Evolutionary conservation across 139 green algal genomes (phyloP).

Genomic region (Limnomonas spitsbergensis): DNA sequence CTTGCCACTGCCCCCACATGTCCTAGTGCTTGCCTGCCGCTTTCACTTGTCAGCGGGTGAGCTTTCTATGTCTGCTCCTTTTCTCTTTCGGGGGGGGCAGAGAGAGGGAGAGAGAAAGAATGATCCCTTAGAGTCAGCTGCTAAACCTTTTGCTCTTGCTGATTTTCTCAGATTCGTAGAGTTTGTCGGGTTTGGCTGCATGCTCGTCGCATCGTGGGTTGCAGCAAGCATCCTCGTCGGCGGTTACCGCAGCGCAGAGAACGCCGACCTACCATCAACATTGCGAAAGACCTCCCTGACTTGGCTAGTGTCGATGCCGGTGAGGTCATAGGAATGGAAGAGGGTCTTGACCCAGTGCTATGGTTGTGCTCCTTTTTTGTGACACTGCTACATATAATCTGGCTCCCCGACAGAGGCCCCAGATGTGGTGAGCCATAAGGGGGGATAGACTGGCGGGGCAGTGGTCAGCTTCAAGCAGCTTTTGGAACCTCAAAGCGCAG

Average conservation of each 20-base stretch:
- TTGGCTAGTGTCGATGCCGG: conserved; percentile 7
- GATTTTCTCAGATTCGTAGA: conserved; percentile 2
- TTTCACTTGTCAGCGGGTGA: background rate
- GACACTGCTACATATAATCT: background rate
- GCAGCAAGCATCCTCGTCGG: background rate
- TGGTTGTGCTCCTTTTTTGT: background rate
- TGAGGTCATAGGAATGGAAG: background rate
- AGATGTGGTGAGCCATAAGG: background rate
- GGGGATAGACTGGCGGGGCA: background rate
- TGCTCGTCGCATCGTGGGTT: background rate
- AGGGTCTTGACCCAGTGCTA: background rate
- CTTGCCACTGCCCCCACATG: background rate
- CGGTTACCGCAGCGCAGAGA: background rate
- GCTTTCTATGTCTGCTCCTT: too few relatives aligned
- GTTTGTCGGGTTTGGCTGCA: background rate
- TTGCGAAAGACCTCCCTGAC: conserved; percentile 3
- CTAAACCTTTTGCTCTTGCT: too few relatives aligned
- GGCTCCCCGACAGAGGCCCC: background rate
- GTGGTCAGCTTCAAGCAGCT: background rate
- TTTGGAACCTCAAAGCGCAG: background rate
- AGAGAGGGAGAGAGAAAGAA: too few relatives aligned
- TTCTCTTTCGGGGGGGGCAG: too few relatives aligned
- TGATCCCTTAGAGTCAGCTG: too few relatives aligned
- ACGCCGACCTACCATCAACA: background rate
- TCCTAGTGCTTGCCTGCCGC: background rate